These are phyloP conservation scores for Lactarius akahatsu DNA, from an alignment of 768 basidiomycete species.

Conservation along the genomic window DNA sequence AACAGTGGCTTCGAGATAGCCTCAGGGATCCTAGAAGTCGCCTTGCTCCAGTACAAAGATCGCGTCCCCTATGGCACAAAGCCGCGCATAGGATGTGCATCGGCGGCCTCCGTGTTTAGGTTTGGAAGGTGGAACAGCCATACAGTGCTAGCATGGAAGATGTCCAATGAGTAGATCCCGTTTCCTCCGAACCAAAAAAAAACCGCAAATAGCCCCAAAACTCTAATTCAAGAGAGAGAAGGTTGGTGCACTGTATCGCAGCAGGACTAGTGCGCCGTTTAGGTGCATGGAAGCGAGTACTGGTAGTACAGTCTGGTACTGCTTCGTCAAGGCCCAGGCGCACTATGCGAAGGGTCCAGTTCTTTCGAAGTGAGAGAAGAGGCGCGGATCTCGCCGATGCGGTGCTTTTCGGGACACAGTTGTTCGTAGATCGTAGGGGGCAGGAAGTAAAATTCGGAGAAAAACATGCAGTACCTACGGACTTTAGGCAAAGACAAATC, in stretches of 20 bases:
- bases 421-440: slow-evolving; percentile 38
- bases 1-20: not conserved
- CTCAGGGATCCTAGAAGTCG: slow-evolving; percentile 41
- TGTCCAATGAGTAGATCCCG: slow-evolving; percentile 41
- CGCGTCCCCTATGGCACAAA: slow-evolving; percentile 40
- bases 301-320: slow-evolving; percentile 49
- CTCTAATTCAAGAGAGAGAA: not conserved
- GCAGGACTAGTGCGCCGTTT: slow-evolving; percentile 32
- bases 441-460: not conserved
- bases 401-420: slow-evolving; percentile 41
- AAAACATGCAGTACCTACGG: no score
- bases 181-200: slow-evolving; percentile 35
- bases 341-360: slow-evolving; percentile 40
- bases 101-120: slow-evolving; percentile 34
- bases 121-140: slow-evolving; percentile 32
- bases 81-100: slow-evolving; percentile 37
- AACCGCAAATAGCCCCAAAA: not conserved
- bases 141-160: slow-evolving; percentile 35
- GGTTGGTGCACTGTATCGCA: slow-evolving; percentile 41
- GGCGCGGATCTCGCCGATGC: slow-evolving; percentile 39
- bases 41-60: slow-evolving; percentile 38
- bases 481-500: slow-evolving; percentile 16
- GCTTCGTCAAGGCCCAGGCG: slow-evolving; percentile 42
- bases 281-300: slow-evolving; percentile 34
- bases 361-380: slow-evolving; percentile 34